phyloP scores from a whole-genome alignment of 768 basidiomycete species.

The Suillus lakei region DNA sequence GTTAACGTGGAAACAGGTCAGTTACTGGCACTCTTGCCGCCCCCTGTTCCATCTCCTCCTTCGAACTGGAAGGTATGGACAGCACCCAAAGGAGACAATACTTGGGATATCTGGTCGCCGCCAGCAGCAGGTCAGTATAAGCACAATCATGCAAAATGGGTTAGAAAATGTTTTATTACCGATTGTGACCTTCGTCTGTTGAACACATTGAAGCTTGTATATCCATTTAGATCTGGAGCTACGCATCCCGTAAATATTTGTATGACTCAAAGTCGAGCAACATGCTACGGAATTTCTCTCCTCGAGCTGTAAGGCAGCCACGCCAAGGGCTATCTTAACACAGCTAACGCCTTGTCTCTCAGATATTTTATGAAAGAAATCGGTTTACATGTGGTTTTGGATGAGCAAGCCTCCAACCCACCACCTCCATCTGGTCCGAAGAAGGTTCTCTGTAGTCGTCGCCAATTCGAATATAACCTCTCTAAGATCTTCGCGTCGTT shows the following conservation, averaged over 20 bases:
- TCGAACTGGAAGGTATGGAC: background rate
- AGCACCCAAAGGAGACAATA: background rate
- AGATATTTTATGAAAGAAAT: slow-evolving; percentile 7
- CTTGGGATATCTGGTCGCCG: slow-evolving; percentile 15
- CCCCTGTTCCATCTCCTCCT: background rate
- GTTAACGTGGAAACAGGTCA: slow-evolving; percentile 10
- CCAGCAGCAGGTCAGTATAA: background rate
- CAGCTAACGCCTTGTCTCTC: background rate
- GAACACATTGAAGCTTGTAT: background rate
- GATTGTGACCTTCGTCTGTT: background rate
- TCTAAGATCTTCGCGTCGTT: slow-evolving; percentile 5
- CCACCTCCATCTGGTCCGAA: slow-evolving; percentile 4
- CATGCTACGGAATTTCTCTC: background rate
- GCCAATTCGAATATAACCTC: slow-evolving; percentile 7
- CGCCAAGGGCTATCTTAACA: no score
- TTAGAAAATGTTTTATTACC: background rate
- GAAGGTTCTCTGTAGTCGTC: slow-evolving; percentile 1
- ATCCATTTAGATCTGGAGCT: background rate
- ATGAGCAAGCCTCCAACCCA: background rate
- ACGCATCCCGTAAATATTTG: background rate
- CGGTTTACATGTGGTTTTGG: background rate
- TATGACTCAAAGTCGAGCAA: background rate
- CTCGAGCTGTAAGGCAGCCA: background rate
- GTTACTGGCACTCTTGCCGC: background rate
- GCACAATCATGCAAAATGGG: background rate